phyloP scores from a whole-genome alignment of 371 early-diverging fungal species.

The Mortierella sp. region DNA sequence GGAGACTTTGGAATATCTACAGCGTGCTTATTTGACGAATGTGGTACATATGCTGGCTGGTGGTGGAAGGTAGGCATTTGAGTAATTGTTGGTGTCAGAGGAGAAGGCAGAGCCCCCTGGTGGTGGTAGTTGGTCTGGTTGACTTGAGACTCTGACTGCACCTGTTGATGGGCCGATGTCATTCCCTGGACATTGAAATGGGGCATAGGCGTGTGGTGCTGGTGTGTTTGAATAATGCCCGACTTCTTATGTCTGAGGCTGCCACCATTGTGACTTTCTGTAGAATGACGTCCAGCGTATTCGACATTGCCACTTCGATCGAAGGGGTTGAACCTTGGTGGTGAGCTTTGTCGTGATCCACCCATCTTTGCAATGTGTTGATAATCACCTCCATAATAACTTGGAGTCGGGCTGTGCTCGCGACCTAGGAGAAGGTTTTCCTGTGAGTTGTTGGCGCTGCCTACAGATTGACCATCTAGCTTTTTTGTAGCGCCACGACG shows the following conservation, averaged over 20 bases:
- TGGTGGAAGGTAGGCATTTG: conserved; percentile 17
- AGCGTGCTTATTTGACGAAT: conserved; percentile 8
- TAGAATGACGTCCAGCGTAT: conserved; percentile 22
- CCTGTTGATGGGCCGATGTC: conserved; percentile 11
- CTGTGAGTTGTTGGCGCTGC: conserved; percentile 30
- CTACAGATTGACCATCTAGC: conserved; percentile 12
- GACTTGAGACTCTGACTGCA: conserved; percentile 6
- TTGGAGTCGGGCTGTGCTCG: conserved; percentile 29
- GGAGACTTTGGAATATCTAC: conserved; percentile 16
- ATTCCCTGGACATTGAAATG: conserved; percentile 42
- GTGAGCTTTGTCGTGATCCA: conserved; percentile 43
- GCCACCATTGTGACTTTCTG: conserved; percentile 23
- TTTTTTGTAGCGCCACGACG: conserved; percentile 61
- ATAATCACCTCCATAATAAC: conserved; percentile 4
- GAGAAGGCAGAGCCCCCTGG: conserved; percentile 22
- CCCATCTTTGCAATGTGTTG: conserved; percentile 32
- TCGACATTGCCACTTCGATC: conserved; percentile 36
- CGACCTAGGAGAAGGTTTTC: conserved; percentile 26
- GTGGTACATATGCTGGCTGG: conserved; percentile 14
- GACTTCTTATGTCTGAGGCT: conserved; percentile 41
- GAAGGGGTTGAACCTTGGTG: conserved; percentile 47
- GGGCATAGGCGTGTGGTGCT: conserved; percentile 53
- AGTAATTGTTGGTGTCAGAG: conserved; percentile 35
- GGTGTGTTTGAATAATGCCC: conserved; percentile 43
- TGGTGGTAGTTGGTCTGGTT: neutral